Evolutionary conservation across 2,329 filamentous ascomycete genomes (phyloP), one percentile per base, ranked within the genome.

Genomic region (Nothomitra cinnamomea): DNA sequence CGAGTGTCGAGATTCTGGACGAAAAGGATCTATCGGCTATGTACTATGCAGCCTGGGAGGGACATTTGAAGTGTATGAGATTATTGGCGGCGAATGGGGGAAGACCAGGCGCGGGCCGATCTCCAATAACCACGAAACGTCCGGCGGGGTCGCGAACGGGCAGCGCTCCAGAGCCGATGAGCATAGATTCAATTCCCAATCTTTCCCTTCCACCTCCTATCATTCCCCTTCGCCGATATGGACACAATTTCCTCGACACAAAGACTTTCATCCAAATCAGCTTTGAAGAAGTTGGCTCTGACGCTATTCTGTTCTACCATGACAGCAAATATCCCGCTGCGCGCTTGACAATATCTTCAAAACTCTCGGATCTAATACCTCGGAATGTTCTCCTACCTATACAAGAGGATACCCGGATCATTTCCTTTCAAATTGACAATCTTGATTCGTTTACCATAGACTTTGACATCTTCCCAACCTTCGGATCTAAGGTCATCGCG

Each of bases 41-140:
- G 82, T 98, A 98, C 67, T 98, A 98, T 67, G 92, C 92, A 13
- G 90, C 88, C 0, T 98, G 92, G 92, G 92, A 98, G 69, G 92
- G 92, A 0, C 87, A 96, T 64, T 70, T 96, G 53, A 84, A 90
- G 62, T 96, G 92, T 69, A 95, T 98, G 85, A 82, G 83, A 62
- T 75, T 95, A 6, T 77, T 98, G 32, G 82, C 82, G 3, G 79
- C 81, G 1, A 67, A 70, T 36, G 53, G 53, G 1, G 49, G 36
- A 22, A 42, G 28, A 17, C 25, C 35, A 19, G 53, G 49, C 7
- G 22, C 40, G 13, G 41, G 17, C 19, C 15, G 36, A 42, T 35
- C 42, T 64, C 52, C 62, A 66, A 19, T 49, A 17, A n/a, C 45
- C 12, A 35, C 32, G 10, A 59, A 60, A 65, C 54, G 24, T 56